These are phyloP conservation scores for Coemansia sp. DNA, from an alignment of 192 early-diverging fungal species.

Conservation along the genomic window DNA sequence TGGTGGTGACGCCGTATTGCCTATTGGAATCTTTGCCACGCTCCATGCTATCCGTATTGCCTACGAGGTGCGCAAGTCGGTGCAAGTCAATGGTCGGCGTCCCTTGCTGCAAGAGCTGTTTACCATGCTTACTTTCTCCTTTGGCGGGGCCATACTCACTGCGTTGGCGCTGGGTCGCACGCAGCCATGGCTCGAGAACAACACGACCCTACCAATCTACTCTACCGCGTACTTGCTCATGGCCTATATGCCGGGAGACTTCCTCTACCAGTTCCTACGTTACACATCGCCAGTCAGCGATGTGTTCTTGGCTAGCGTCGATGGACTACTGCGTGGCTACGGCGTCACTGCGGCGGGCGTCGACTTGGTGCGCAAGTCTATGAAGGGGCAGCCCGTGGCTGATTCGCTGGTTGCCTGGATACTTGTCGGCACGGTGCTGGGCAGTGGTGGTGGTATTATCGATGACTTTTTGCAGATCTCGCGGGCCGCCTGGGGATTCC, in stretches of 20 bases:
- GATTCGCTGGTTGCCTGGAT: constrained; percentile 57
- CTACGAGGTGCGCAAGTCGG: constrained; percentile 59
- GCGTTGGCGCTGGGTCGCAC: constrained; percentile 50
- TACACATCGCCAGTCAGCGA: constrained; percentile 49
- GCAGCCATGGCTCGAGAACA: constrained; percentile 58
- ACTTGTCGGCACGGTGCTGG: constrained; percentile 52
- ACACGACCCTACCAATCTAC: constrained; percentile 50
- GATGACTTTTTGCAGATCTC: constrained; percentile 58
- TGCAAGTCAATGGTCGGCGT: constrained; percentile 40
- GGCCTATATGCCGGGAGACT: constrained; percentile 46
- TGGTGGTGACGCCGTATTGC: constrained; percentile 29
- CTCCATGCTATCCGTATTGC: constrained; percentile 57
- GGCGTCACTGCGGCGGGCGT: constrained; percentile 58
- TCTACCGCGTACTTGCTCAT: constrained; percentile 43
- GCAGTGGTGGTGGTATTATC: constrained; percentile 59
- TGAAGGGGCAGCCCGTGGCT: constrained; percentile 47
- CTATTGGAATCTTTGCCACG: constrained; percentile 57
- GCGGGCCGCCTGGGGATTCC: constrained; percentile 39
- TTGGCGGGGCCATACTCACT: constrained; percentile 58
- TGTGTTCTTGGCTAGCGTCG: constrained; percentile 54
- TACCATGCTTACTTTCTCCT: constrained; percentile 58
- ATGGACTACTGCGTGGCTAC: constrained; percentile 57
- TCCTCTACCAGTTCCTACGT: constrained; percentile 43
- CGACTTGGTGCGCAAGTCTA: constrained; percentile 51
- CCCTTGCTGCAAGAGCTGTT: constrained; percentile 52